Conservation (phyloP, 331 rosid species). For the Cydonia oblonga region DNA sequence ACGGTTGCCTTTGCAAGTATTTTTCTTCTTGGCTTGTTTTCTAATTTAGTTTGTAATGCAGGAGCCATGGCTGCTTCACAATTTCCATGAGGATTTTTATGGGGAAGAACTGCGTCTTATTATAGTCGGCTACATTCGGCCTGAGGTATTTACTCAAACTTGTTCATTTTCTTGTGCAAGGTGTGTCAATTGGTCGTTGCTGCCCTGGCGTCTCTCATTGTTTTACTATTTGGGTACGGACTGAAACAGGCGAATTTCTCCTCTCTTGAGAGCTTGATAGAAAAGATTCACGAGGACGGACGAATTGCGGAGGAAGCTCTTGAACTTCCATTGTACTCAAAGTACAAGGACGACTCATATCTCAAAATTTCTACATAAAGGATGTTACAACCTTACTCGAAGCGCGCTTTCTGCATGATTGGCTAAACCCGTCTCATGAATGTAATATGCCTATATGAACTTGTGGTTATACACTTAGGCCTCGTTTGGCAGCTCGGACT, state of each 20-base stretch:
- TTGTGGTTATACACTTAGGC: no score
- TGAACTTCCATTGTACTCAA: constrained; percentile 79
- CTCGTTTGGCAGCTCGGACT: no score
- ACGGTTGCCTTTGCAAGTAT: constrained; percentile 35
- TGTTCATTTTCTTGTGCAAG: no score
- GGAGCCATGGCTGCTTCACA: constrained; percentile 98
- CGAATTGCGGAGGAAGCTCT: constrained; percentile 68
- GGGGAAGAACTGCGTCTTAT: constrained; percentile 71
- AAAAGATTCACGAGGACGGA: constrained; percentile 74
- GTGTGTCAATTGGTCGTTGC: not conserved
- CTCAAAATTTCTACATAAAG: constrained; percentile 23
- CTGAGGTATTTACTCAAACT: no score
- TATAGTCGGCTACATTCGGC: constrained; percentile 75
- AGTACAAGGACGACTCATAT: constrained; percentile 45
- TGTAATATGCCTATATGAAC: no score
- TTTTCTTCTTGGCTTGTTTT: not conserved
- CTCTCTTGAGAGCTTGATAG: constrained; percentile 60
- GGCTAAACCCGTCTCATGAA: not conserved
- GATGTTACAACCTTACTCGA: not conserved
- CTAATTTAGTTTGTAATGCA: constrained; percentile 16
- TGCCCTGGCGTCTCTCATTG: not conserved
- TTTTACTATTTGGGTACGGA: not conserved
- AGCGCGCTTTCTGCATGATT: not conserved
- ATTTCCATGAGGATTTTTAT: constrained; percentile 69
- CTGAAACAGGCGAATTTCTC: constrained; percentile 67